Conservation (phyloP, 2,329 filamentous ascomycete genomes). For the Albophoma yamanashiensis region DNA sequence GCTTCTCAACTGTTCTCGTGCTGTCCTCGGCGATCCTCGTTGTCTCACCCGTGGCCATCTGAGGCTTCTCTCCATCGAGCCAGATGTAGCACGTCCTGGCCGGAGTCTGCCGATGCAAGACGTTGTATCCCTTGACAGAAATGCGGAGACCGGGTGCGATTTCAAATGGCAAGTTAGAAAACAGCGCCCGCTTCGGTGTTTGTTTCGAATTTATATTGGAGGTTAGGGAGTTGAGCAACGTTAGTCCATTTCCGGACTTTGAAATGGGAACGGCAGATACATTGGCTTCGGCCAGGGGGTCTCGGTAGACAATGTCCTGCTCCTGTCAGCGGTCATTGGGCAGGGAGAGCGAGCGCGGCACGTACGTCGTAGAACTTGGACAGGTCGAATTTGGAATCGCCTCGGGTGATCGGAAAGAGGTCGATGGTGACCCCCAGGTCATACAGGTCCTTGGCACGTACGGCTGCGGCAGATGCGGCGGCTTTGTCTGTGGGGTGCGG, state of each 20-base stretch:
- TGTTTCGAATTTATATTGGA: slow-evolving; percentile 88
- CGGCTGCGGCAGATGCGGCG: slow-evolving; percentile 64
- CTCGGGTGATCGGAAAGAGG: slow-evolving; percentile 75
- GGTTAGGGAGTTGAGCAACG: slow-evolving; percentile 67
- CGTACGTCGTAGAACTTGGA: slow-evolving; percentile 83
- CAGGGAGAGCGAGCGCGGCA: neutral
- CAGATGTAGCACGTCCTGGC: slow-evolving; percentile 81
- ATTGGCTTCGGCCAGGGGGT: slow-evolving; percentile 58
- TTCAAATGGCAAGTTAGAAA: slow-evolving; percentile 79
- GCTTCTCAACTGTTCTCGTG: slow-evolving; percentile 64
- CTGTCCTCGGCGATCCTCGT: slow-evolving; percentile 70
- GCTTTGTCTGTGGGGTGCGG: slow-evolving; percentile 67
- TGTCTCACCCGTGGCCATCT: slow-evolving; percentile 68
- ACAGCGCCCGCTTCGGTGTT: slow-evolving; percentile 72
- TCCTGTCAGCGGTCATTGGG: slow-evolving; percentile 1
- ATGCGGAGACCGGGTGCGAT: slow-evolving; percentile 77
- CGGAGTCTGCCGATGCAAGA: slow-evolving; percentile 75
- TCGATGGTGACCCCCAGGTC: slow-evolving; percentile 88
- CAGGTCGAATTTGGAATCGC: slow-evolving; percentile 63
- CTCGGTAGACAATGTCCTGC: slow-evolving; percentile 83
- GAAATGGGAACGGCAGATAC: slow-evolving; percentile 45
- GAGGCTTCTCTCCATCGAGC: slow-evolving; percentile 72
- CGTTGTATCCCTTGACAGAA: slow-evolving; percentile 85
- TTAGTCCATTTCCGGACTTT: slow-evolving; percentile 64
- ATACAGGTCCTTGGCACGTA: slow-evolving; percentile 88